Evolutionary conservation across 2,329 filamentous ascomycete genomes (phyloP), one percentile per base, ranked within the genome.

Genomic region (Thyridium curvatum): DNA sequence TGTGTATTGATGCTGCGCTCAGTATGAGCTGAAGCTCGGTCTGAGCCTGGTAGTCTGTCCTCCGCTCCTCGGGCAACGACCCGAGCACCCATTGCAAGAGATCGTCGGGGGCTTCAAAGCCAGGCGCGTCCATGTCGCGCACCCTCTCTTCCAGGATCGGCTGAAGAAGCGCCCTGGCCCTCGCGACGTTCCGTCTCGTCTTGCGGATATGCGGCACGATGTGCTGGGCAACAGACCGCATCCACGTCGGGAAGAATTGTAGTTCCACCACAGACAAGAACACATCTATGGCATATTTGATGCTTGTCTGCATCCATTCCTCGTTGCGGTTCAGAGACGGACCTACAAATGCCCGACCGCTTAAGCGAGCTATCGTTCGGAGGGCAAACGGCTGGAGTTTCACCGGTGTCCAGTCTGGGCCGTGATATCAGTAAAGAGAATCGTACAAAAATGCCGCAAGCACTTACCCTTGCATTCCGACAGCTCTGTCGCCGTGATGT

Each of bases 381-480:
- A 78, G 60, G 32, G 72, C 59, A 41, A 77, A 69, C 0, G 68
- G 65, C 30, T 74, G 71, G 47, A 77, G 65, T 46, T 66, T 68
- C 37, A 77, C 65, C 0, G 71, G 52, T 1, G 68, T 75, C 75
- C 75, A 79, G 43, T 77, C 73, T 69, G 39, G 30, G 12, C n/a
- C 13, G 40, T 16, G 14, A 16, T 38, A 45, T 32, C 44, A 44
- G 33, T 35, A 28, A 28, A 21, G 42, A 41, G 9, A n/a, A 18
- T 18, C 15, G 26, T 31, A 15, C 30, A 35, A 35, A 28, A 17
- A 16, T 12, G 6, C 12, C 21, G 15, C 8, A 13, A 14, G 26
- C 2, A 15, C 48, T 33, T 54, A 62, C 60, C 60, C 39, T 67
- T 55, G 45, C 69, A 74, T 13, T 59, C 53, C 5, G 70, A 68